These are phyloP conservation scores for Fraxinus excelsior DNA, from an alignment of 257 asterid species.

Conservation along the genomic window DNA sequence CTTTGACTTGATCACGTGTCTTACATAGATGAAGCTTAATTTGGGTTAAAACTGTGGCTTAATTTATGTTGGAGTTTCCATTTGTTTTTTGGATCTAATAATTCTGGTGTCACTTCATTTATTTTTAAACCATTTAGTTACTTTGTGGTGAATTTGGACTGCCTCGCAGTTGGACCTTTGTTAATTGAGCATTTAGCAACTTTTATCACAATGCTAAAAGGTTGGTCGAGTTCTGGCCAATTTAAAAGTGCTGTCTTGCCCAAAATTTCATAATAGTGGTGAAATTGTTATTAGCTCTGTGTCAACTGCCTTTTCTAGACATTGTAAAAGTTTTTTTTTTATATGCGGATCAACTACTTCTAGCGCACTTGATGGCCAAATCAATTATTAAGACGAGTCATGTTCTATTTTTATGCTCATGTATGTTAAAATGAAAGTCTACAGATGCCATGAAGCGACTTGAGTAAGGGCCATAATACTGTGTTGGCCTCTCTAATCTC, in stretches of 20 bases:
- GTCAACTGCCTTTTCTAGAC: not conserved
- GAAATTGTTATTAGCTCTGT: not conserved
- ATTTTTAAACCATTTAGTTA: not conserved
- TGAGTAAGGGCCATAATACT: not conserved
- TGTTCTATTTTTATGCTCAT: not conserved
- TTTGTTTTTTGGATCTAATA: slow-evolving; percentile 7
- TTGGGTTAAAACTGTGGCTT: not conserved
- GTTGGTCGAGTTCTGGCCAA: not conserved
- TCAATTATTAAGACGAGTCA: slow-evolving; percentile 7
- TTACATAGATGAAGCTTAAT: not conserved
- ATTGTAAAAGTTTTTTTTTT: not conserved
- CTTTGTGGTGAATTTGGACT: not conserved
- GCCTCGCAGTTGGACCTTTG: not conserved
- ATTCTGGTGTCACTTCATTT: not conserved
- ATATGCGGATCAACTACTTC: slow-evolving; percentile 4
- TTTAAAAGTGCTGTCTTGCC: not conserved
- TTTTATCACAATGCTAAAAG: not conserved
- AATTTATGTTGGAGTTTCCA: not conserved
- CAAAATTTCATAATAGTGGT: not conserved
- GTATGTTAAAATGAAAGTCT: slow-evolving; percentile 15
- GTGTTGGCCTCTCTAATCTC: not conserved
- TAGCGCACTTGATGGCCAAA: slow-evolving; percentile 14
- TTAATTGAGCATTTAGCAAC: slow-evolving; percentile 2
- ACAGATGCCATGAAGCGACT: slow-evolving; percentile 6
- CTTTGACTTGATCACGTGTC: not conserved